Evolutionary conservation across 129 eudicot genomes (phyloP), one percentile per base, ranked within the genome.

Genomic region (Deinandra increscens): DNA sequence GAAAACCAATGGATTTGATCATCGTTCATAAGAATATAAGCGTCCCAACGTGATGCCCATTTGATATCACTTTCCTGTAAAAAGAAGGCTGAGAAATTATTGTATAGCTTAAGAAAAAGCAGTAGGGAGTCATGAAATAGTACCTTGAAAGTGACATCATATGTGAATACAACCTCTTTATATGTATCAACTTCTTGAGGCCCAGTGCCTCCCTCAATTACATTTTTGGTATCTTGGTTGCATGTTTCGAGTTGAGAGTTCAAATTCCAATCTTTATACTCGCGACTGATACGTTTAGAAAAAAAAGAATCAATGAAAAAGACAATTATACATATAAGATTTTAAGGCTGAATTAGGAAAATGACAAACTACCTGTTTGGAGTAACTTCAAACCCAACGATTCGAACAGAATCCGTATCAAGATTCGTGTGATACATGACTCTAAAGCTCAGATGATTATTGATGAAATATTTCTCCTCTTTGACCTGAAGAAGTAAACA

Each of bases 111-210:
- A 62, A 33, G 64, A 38, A 36, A 22, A 64, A 72, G 38, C 7
- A 59, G 31, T 10, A 41, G 9, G 43, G 54, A 22, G 75, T 37
- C 7, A 23, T 12, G 10, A 23, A n/a, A 55, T 26, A 19, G 69
- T 88, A 91, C 96, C 97, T 86, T 85, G 76, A 84, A 91, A 13
- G 89, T 75, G 67, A 91, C 98, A 83, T 91, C 98, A 69, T 88
- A 91, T 12, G 96, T 82, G 64, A 91, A 91, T 14, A 91, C 83
- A 13, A 91, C 76, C 67, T 91, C 98, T 79, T 86, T 86, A 44
- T 71, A 84, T 12, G 77, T 81, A 69, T 91, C 96, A 39, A 91
- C 98, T 87, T 91, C 96, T 79, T 91, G 98, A 31, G 96, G 98
- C 19, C 78, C 89, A 59, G 91, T 79, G 68, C 91, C 79, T 43